Percentiles rank a stretch among this genome's conserved stretches.
These are phyloP conservation scores for Inga laurina DNA, from an alignment of 306 rosid species.

Conservation along the genomic window DNA sequence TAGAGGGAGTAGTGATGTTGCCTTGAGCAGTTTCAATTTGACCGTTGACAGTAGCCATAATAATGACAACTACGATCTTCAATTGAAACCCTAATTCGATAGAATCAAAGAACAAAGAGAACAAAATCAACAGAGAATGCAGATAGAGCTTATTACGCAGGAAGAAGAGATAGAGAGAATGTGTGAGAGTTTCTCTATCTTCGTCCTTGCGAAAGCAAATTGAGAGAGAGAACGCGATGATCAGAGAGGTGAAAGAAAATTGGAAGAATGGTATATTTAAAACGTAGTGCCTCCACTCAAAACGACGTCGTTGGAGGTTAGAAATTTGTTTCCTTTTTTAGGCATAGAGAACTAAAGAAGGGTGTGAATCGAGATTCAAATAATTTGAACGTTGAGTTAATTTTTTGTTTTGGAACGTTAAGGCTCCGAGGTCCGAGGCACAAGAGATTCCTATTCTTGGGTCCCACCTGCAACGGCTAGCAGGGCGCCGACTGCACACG, in stretches of 20 bases:
- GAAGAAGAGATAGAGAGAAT: not conserved
- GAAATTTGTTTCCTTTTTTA: not conserved
- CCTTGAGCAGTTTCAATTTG: conserved; percentile 46
- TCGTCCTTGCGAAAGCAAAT: not conserved
- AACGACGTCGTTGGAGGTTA: not conserved
- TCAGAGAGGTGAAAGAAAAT: not conserved
- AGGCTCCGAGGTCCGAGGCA: not conserved
- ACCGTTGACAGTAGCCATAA: conserved; percentile 68
- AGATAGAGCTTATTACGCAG: not conserved
- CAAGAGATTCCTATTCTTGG: not conserved
- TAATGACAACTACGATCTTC: conserved; percentile 7
- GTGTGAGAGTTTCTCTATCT: not conserved
- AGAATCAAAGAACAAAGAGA: not conserved
- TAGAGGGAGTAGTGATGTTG: conserved; percentile 52
- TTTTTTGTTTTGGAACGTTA: not conserved
- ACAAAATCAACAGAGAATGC: not conserved
- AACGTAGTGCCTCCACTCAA: not conserved
- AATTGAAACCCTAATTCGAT: not conserved
- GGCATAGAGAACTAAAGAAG: not conserved
- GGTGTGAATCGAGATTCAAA: not conserved
- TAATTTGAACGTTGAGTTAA: not conserved
- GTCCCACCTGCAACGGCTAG: conserved; percentile 13
- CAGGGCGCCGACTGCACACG: not conserved
- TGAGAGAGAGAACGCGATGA: not conserved
- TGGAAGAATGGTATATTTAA: not conserved